phyloP scores from a whole-genome alignment of 129 eudicot species.

The Arctium minus region DNA sequence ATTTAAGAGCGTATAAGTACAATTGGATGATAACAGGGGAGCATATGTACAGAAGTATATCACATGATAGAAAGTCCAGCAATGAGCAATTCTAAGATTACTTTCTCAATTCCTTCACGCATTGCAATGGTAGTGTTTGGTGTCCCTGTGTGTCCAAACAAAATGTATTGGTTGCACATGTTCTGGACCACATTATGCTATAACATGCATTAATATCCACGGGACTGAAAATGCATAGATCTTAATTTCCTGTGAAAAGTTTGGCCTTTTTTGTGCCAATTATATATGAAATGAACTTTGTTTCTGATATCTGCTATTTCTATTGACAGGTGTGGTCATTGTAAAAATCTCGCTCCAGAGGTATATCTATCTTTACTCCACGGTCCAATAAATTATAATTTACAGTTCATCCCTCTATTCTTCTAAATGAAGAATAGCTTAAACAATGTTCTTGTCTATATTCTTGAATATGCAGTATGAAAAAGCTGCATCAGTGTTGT shows the following conservation, averaged over 20 bases:
- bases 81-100: too few relatives aligned
- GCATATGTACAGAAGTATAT: neutral
- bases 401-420: neutral
- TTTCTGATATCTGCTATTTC: neutral
- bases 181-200: neutral
- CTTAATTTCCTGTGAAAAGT: neutral
- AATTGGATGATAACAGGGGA: too few relatives aligned
- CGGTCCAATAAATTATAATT: neutral
- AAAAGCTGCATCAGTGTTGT: conserved; percentile 65
- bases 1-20: too few relatives aligned
- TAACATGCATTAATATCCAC: neutral
- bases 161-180: neutral
- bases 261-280: neutral
- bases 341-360: conserved; percentile 86
- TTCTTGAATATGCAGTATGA: conserved; percentile 49
- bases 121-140: neutral
- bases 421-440: neutral
- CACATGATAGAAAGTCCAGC: too few relatives aligned
- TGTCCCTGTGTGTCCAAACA: neutral
- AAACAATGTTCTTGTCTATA: neutral
- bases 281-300: neutral
- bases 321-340: conserved; percentile 78
- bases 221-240: neutral
- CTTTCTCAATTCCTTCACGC: too few relatives aligned
- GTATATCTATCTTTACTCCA: conserved; percentile 22